A percentile compares a stretch with the other conserved stretches of the same genome.
Evolutionary conservation across 441 rosid genomes (phyloP).

Genomic region (Oxalis stricta): DNA sequence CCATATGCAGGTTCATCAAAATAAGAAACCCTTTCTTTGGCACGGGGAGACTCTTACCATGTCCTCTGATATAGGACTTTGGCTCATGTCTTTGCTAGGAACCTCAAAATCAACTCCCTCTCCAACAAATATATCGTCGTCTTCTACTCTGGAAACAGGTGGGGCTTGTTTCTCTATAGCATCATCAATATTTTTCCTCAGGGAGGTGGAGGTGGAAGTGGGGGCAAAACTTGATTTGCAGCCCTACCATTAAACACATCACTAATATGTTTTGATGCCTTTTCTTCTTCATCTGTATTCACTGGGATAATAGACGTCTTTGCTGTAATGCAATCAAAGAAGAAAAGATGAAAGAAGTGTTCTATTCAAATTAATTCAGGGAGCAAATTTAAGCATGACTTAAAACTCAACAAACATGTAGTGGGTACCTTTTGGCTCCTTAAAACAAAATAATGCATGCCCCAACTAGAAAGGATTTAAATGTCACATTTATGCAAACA

Average conservation of each 20-base stretch:
- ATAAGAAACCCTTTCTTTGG: constrained; percentile 59
- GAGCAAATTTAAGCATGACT: background rate
- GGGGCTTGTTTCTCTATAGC: constrained; percentile 45
- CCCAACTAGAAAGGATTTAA: background rate
- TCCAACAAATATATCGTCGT: constrained; percentile 83
- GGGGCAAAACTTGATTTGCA: constrained; percentile 51
- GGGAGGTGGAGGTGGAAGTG: constrained; percentile 39
- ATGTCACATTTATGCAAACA: background rate
- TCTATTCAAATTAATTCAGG: background rate
- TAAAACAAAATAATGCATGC: background rate
- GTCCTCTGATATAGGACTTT: constrained; percentile 90
- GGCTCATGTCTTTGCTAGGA: constrained; percentile 66
- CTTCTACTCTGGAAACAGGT: constrained; percentile 45
- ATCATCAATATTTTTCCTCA: constrained; percentile 29
- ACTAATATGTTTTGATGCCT: constrained; percentile 31
- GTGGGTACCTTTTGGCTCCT: background rate
- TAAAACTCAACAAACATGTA: background rate
- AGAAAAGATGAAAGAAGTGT: background rate
- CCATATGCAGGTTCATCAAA: constrained; percentile 68
- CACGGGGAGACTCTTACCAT: constrained; percentile 96
- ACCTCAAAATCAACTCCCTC: constrained; percentile 60
- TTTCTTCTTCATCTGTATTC: constrained; percentile 45
- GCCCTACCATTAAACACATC: constrained; percentile 18
- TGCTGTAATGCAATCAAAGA: constrained; percentile 24
- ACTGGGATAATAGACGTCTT: constrained; percentile 35